Percentiles rank a stretch among this genome's conserved stretches.
Conservation (phyloP, 2,329 filamentous ascomycete species). For the Nemania sp. region DNA sequence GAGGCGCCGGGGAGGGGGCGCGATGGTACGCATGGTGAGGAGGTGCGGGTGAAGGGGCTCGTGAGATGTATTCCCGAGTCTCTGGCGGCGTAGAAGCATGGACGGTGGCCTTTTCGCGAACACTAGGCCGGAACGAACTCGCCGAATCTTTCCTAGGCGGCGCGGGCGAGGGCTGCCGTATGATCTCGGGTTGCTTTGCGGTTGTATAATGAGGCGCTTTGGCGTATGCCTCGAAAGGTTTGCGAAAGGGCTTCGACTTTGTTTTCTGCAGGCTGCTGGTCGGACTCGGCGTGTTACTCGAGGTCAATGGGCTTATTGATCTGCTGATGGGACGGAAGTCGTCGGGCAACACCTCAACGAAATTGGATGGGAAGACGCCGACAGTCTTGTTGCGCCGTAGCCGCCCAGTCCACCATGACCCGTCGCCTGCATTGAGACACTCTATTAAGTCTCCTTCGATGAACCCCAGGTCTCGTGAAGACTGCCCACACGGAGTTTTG, state of each 20-base stretch:
- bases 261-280: slow-evolving; percentile 68
- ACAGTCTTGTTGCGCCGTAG: slow-evolving; percentile 89
- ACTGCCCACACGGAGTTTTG: slow-evolving; percentile 60
- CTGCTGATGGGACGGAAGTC: slow-evolving; percentile 81
- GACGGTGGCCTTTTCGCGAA: slow-evolving; percentile 37
- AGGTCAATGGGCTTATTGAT: slow-evolving; percentile 70
- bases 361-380: slow-evolving; percentile 96
- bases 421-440: slow-evolving; percentile 96
- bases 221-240: slow-evolving; percentile 75
- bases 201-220: slow-evolving; percentile 75
- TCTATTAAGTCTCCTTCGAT: slow-evolving; percentile 98
- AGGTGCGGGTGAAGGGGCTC: slow-evolving; percentile 53
- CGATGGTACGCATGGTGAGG: slow-evolving; percentile 43
- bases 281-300: slow-evolving; percentile 65
- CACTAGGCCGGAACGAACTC: slow-evolving; percentile 52
- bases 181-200: slow-evolving; percentile 70
- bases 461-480: slow-evolving; percentile 93
- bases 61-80: slow-evolving; percentile 42
- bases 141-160: slow-evolving; percentile 57
- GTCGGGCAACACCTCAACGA: slow-evolving; percentile 89
- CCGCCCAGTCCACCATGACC: slow-evolving; percentile 97
- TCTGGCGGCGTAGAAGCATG: slow-evolving; percentile 43
- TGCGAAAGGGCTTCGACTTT: slow-evolving; percentile 72
- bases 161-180: slow-evolving; percentile 55
- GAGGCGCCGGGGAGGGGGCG: slow-evolving; percentile 52